Conservation (phyloP, 805 yeast genomes). For the Barnettozyma wickerhamii region DNA sequence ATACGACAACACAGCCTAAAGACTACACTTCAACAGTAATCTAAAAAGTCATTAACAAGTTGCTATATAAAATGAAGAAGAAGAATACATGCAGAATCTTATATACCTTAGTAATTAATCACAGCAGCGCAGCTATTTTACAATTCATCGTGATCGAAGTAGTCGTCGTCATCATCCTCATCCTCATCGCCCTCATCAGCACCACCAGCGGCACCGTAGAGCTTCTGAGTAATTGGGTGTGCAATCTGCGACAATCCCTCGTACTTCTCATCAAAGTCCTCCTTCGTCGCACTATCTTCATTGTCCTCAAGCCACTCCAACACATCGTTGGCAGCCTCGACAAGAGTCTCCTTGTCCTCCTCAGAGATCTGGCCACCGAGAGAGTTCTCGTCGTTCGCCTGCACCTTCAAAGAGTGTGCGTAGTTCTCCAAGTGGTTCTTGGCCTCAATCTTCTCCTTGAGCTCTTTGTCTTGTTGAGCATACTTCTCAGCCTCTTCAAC, state of each 20-base stretch:
- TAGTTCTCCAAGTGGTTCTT: conserved; percentile 87
- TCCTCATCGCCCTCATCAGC: conserved; percentile 45
- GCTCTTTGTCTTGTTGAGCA: conserved; percentile 84
- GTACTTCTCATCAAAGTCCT: conserved; percentile 91
- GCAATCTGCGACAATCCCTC: conserved; percentile 78
- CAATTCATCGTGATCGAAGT: conserved; percentile 69
- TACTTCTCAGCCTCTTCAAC: conserved; percentile 95
- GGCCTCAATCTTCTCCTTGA: conserved; percentile 81
- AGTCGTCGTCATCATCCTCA: conserved; percentile 51
- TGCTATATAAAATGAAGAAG: neutral
- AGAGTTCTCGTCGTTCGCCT: conserved; percentile 49
- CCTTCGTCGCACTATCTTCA: conserved; percentile 81
- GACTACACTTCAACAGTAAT: neutral
- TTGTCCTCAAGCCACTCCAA: conserved; percentile 86
- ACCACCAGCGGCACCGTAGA: conserved; percentile 58
- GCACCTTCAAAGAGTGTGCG: conserved; percentile 76
- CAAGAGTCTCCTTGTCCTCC: conserved; percentile 85
- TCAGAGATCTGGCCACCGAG: conserved; percentile 79
- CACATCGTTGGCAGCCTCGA: conserved; percentile 84
- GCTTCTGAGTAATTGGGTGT: conserved; percentile 87
- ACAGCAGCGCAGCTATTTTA: conserved; percentile 16
- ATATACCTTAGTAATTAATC: no score
- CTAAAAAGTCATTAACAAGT: neutral
- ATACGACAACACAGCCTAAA: neutral
- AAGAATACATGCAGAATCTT: no score